These are phyloP conservation scores for Lichtheimia ramosa DNA, from an alignment of 371 early-diverging fungal species.

Conservation along the genomic window DNA sequence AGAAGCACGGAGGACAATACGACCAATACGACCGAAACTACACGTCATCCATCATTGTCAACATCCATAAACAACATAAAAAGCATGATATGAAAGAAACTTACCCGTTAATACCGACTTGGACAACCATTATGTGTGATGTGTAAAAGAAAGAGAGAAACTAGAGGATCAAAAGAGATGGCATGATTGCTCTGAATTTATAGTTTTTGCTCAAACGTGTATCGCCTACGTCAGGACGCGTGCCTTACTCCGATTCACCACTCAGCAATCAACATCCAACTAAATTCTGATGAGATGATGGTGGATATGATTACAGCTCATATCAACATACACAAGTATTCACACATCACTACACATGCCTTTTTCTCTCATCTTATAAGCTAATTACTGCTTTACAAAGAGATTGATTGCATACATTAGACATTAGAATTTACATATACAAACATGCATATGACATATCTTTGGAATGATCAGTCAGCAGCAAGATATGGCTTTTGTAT, in stretches of 20 bases:
- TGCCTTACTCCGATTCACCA: background rate
- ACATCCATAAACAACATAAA: background rate
- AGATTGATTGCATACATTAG: no score
- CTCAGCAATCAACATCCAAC: background rate
- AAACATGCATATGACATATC: no score
- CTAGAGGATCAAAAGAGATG: constrained; percentile 7
- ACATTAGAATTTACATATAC: no score
- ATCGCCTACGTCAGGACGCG: constrained; percentile 10
- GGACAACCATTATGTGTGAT: constrained; percentile 47
- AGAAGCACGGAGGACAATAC: constrained; percentile 95
- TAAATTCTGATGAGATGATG: background rate
- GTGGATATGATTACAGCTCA: no score
- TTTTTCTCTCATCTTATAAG: no score
- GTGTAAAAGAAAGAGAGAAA: constrained; percentile 14
- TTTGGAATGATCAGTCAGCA: no score
- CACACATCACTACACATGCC: no score
- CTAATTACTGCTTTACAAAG: no score
- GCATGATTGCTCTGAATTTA: constrained; percentile 10
- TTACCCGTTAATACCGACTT: constrained; percentile 96
- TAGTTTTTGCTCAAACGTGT: constrained; percentile 11
- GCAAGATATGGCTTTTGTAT: no score
- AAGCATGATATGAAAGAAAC: constrained; percentile 28
- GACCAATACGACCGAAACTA: constrained; percentile 98
- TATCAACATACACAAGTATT: no score
- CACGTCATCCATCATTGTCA: background rate